A percentile compares a stretch with the other conserved stretches of the same genome.
Conservation (phyloP, 148 eudicot genomes). For the Camellia lanceoleosa region DNA sequence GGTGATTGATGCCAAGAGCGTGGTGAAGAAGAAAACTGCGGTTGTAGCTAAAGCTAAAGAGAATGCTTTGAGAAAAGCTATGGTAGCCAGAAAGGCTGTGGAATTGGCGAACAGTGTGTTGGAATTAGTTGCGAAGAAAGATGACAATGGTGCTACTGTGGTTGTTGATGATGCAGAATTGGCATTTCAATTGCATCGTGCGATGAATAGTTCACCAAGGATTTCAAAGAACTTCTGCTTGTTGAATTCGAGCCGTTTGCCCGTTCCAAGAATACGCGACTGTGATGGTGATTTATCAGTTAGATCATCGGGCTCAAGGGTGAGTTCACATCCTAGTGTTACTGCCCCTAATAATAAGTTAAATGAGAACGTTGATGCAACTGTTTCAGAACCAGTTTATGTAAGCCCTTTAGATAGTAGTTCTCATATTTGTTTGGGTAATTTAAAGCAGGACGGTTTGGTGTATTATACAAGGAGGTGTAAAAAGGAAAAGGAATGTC, state of each 20-base stretch:
- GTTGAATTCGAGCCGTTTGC: constrained; percentile 25
- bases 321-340: not conserved
- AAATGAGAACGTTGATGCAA: not conserved
- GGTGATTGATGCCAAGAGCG: constrained; percentile 33
- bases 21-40: constrained; percentile 40
- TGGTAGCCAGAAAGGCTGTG: constrained; percentile 38
- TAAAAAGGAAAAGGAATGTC: constrained; percentile 21
- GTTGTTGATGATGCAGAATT: constrained; percentile 53
- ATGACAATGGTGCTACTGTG: constrained; percentile 19
- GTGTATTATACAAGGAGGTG: constrained; percentile 30
- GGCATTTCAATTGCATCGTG: constrained; percentile 71
- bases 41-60: constrained; percentile 43
- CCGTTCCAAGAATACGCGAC: constrained; percentile 20
- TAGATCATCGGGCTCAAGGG: constrained; percentile 1
- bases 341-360: constrained; percentile 3
- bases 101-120: constrained; percentile 33
- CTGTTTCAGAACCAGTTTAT: not conserved
- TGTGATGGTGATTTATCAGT: not conserved
- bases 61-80: constrained; percentile 36
- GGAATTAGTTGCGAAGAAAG: constrained; percentile 26
- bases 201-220: constrained; percentile 79
- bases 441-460: constrained; percentile 14
- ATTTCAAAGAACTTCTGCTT: constrained; percentile 38
- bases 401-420: constrained; percentile 15
- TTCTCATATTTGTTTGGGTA: constrained; percentile 8